These are phyloP conservation scores for Cyclotella distinguenda DNA, from an alignment of 108 stramenopile species.

Conservation along the genomic window DNA sequence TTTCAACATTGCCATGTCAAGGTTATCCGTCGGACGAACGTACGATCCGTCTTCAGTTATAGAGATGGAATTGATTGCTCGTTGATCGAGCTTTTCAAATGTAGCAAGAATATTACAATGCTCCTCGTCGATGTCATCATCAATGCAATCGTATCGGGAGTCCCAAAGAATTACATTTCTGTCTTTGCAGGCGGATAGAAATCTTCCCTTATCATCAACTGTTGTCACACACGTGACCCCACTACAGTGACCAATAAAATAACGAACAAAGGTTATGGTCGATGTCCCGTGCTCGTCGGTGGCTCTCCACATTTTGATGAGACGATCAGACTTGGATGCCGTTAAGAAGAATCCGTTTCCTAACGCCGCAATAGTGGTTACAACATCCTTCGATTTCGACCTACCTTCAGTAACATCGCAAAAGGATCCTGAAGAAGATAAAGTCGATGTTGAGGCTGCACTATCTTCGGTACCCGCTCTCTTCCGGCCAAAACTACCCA, in stretches of 20 bases:
- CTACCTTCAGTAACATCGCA: not conserved
- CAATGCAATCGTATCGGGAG: conserved; percentile 31
- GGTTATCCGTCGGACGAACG: conserved; percentile 33
- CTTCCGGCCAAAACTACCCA: not conserved
- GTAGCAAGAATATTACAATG: conserved; percentile 14
- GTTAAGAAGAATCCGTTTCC: conserved; percentile 36
- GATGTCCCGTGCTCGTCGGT: not conserved
- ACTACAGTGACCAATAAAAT: conserved; percentile 26
- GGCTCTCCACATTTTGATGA: conserved; percentile 45
- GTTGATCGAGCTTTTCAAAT: conserved; percentile 29
- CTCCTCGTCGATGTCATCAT: conserved; percentile 15
- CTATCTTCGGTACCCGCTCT: conserved; percentile 4
- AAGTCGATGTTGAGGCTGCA: not conserved
- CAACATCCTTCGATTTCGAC: conserved; percentile 4
- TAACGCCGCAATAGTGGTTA: conserved; percentile 27
- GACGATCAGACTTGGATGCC: conserved; percentile 31
- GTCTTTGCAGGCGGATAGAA: conserved; percentile 38
- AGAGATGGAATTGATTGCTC: conserved; percentile 20
- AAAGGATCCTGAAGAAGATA: conserved; percentile 1
- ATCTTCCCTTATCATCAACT: conserved; percentile 34
- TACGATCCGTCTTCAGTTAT: conserved; percentile 28
- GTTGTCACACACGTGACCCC: conserved; percentile 26
- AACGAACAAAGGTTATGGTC: conserved; percentile 17
- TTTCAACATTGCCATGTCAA: conserved; percentile 28
- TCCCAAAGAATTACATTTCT: conserved; percentile 33